Base-by-base conservation (phyloP, 2,329 filamentous ascomycete genomes). In the Ceratocystis huliohia region DNA sequence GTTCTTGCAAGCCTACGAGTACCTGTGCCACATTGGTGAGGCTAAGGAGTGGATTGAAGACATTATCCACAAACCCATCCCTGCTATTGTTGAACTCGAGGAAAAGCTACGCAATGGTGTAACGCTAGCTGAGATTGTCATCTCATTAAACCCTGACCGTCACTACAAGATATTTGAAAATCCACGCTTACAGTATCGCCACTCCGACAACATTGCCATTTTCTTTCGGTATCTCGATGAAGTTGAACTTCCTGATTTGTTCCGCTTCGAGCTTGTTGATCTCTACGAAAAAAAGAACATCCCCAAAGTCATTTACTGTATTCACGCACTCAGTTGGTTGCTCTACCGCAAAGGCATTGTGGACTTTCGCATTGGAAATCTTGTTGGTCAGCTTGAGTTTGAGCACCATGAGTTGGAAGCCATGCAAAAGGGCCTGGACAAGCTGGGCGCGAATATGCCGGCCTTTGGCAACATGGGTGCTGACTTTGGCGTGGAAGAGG, bases 211-310 rank as follows among this genome's bases (percentile, higher is more conserved):
- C 71, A 96, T 97, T 70, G 93, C 91, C 56, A 84, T 94, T 62
- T 99, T 99, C 78, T 97, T 97, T 77, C 86, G 89, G 67, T 96
- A 96, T 70, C 82, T 99, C 1, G 89, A 93, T 69, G 90, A 96
- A 68, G 86, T 96, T 7, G 89, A 96, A 72, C 79, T 99, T 2
- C 94, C 94, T 1, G 95, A 99, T 71, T 82, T 99, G 20, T 99
- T 99, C 75, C 86, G 93, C 67, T 99, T 99, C 75, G 94, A 99
- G 75, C 81, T 97, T 59, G 96, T 97, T 70, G 94, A 99, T 76
- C 78, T 99, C 13, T 99, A 99, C 78, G 95, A 99, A 76, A 99
- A 97, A 80, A 99, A 99, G 78, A 99, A 99, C 72, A 95, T 97
- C 1, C 94, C 94, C 3, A 99, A 97, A 75, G 95, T 97, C 74